Evolutionary conservation across 352 stramenopile species (phyloP).

Genomic region (Globisporangium okanoganense): DNA sequence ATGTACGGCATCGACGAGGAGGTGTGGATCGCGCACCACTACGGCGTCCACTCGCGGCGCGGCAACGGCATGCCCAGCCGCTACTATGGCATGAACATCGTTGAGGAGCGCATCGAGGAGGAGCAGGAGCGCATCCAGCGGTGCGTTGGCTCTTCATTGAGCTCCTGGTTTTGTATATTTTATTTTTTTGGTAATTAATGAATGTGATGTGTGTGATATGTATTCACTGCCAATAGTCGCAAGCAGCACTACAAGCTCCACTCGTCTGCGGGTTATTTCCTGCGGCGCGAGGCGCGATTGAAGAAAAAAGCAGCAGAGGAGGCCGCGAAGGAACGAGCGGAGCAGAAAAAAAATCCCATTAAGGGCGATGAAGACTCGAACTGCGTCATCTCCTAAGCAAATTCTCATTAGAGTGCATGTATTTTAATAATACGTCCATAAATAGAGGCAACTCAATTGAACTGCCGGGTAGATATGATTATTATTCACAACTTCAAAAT

Average conservation of each 20-base stretch:
- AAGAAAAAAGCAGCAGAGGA: slow-evolving; percentile 42
- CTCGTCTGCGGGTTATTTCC: slow-evolving; percentile 61
- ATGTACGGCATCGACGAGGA: slow-evolving; percentile 82
- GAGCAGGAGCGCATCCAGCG: slow-evolving; percentile 62
- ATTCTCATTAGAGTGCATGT: too few relatives aligned
- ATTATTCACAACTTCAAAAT: too few relatives aligned
- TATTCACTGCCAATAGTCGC: slow-evolving; percentile 20
- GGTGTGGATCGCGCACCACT: slow-evolving; percentile 82
- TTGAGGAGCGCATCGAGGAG: slow-evolving; percentile 62
- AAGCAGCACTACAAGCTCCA: slow-evolving; percentile 75
- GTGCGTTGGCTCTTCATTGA: slow-evolving; percentile 11
- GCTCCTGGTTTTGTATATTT: background rate
- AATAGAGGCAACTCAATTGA: too few relatives aligned
- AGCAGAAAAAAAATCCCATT: slow-evolving; percentile 23
- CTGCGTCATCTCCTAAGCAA: slow-evolving; percentile 28
- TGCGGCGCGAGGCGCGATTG: slow-evolving; percentile 63
- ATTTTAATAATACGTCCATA: too few relatives aligned
- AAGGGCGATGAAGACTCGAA: slow-evolving; percentile 14
- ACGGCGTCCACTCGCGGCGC: slow-evolving; percentile 52
- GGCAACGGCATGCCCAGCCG: slow-evolving; percentile 36
- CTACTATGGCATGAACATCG: slow-evolving; percentile 73
- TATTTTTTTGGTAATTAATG: background rate
- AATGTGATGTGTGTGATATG: background rate
- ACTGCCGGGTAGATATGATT: too few relatives aligned
- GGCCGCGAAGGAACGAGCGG: slow-evolving; percentile 35